Base-by-base conservation (phyloP, 495 filamentous ascomycete species). In the Rostrohypoxylon terebratum region DNA sequence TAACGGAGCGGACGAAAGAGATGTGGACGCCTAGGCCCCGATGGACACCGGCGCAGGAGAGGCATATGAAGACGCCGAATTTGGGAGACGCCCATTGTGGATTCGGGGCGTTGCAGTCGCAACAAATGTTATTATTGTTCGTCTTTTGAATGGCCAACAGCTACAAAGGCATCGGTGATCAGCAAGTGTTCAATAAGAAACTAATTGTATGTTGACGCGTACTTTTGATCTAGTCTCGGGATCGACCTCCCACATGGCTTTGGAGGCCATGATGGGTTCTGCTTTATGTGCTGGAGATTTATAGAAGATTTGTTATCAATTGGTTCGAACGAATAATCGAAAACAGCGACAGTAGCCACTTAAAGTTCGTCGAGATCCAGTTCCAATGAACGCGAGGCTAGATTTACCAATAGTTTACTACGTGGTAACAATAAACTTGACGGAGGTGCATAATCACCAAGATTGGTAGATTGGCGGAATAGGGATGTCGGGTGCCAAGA, bases 1-100 rank as follows among this genome's bases (percentile, higher is more conserved):
- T 96, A 71, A 98, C 93, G 66, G 89, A 93, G 69, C 96, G 91
- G 60, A 99, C 93, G 82, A 99, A 99, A 77, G 94, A 97, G 77
- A 99, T 97, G 84, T 99, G 96, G 28, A 99, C 96, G 59, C 96
- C 96, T 14, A 99, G 88, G 2, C 93, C 92, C 72, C 96, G 92
- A 83, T 99, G 96, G 28, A 94, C 93, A 69, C 96, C 96, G 54
- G 96, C 96, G 83, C 96, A 99, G 67, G 90, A 92, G 47, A 99
- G 90, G 81, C 96, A 99, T 83, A 98, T 97, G 81, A 99, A 99
- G 81, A 96, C 92, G 65, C 88, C 88, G 73, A 90, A 90, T 77
- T 90, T 90, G 42, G 88, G 88, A 48, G 85, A 88, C 1, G 88
- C 88, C 96, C 96, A 99, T 92, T 99, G 96, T 45, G 96, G 96